Base-by-base conservation (phyloP, 331 rosid genomes). In the Quercus tomentella region DNA sequence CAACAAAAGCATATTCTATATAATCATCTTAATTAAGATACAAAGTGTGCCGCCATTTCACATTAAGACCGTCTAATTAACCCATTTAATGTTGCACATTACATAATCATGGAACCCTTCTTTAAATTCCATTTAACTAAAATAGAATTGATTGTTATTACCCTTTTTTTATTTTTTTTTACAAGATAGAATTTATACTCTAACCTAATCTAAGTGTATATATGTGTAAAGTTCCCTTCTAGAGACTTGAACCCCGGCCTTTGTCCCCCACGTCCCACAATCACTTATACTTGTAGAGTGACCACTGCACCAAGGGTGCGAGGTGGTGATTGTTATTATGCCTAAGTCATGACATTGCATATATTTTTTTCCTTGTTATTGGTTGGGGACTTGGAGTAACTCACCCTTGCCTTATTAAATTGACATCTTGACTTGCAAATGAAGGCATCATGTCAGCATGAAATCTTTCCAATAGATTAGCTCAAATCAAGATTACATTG, bases 401-500 rank as follows among this genome's bases (percentile, higher is more conserved):
- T 35, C 51, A 33, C n/a, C 9, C 72, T 20, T n/a, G 26, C 17
- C 72, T 14, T 33, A 4, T 4, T 18, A 35, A 67, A 67, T 67
- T 67, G 35, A 67, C 5, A 20, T 7, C 26, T 66, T 66, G 72
- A 33, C 28, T 1, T 31, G 72, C 72, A 20, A 66, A 35, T 16
- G 25, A 28, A 65, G 20, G 18, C 21, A 28, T 63, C 43, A 28
- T 65, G 9, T 28, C 23, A 41, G 7, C 12, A 17, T 28, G 49
- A 30, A 65, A 3, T 6, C 14, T 67, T 35, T 49, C 72, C 5
- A 10, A 67, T 35, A 41, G 35, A 66, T 71, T 49, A 78, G 73
- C 72, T 67, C 72, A 75, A 84, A 56, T 77, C 74, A 76, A 58
- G 54, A 69, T 43, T 76, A 75, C 86, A 88, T 25, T 7, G 57